Conservation (phyloP, 352 stramenopile species). For the Elongisporangium anandrum region DNA sequence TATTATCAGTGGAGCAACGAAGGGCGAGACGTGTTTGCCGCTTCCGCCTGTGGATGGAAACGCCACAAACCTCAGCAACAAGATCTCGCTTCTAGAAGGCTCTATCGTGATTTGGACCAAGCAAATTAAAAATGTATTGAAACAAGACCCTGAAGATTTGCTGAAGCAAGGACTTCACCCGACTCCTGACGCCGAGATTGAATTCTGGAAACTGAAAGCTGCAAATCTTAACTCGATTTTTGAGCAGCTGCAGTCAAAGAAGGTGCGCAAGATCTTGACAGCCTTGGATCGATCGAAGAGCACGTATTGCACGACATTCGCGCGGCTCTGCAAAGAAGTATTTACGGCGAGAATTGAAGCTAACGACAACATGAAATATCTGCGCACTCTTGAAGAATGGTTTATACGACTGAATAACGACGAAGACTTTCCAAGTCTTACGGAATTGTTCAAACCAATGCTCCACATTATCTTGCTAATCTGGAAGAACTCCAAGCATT, state of each 20-base stretch:
- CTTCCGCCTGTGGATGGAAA: constrained; percentile 90
- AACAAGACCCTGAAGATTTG: constrained; percentile 95
- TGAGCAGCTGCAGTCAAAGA: constrained; percentile 91
- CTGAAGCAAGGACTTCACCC: constrained; percentile 96
- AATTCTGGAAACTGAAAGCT: constrained; percentile 98
- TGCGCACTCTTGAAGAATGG: constrained; percentile 95
- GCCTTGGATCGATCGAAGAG: constrained; percentile 94
- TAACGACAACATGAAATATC: constrained; percentile 98
- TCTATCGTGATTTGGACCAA: constrained; percentile 99
- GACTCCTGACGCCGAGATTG: constrained; percentile 96
- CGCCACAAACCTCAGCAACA: constrained; percentile 80
- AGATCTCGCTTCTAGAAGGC: constrained; percentile 96
- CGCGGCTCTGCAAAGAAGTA: constrained; percentile 96
- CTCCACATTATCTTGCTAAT: constrained; percentile 98
- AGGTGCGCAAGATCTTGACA: constrained; percentile 93
- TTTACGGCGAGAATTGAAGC: constrained; percentile 95
- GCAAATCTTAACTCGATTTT: constrained; percentile 95
- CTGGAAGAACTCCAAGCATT: constrained; percentile 99
- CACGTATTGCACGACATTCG: constrained; percentile 96
- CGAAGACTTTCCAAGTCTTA: constrained; percentile 92
- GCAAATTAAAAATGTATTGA: constrained; percentile 98
- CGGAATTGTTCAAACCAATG: constrained; percentile 97
- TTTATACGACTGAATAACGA: constrained; percentile 95
- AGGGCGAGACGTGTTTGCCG: constrained; percentile 96
- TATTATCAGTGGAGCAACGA: constrained; percentile 96